Percentiles rank a stretch among this genome's conserved stretches.
phyloP scores from a whole-genome alignment of 2,329 filamentous ascomycete species.

The Penicillium glabrum region DNA sequence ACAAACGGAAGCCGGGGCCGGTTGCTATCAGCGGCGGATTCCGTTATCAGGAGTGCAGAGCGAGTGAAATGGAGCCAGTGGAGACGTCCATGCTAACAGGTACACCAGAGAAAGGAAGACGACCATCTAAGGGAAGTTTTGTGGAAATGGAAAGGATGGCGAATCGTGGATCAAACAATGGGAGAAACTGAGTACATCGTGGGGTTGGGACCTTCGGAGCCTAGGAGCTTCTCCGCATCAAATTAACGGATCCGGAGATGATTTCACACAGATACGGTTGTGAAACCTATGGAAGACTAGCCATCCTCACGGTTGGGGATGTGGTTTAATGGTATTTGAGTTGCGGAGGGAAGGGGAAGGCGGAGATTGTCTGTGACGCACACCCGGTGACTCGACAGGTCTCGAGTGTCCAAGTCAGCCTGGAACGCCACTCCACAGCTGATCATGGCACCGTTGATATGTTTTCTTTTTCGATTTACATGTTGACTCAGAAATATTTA shows the following conservation, averaged over 20 bases:
- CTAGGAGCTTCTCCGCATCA: constrained; percentile 42
- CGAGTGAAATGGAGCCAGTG: constrained; percentile 28
- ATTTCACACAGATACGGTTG: constrained; percentile 25
- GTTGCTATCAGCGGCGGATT: constrained; percentile 20
- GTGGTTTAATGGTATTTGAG: neutral
- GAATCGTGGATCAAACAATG: constrained; percentile 16
- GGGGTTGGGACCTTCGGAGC: constrained; percentile 27
- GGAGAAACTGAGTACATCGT: constrained; percentile 24
- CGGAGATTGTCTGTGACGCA: constrained; percentile 40
- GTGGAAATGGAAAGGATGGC: constrained; percentile 8
- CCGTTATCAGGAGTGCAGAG: constrained; percentile 37
- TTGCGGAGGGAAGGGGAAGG: constrained; percentile 17
- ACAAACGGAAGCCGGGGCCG: constrained; percentile 8
- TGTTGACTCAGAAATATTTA: neutral
- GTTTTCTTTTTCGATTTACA: neutral
- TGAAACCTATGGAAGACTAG: constrained; percentile 23
- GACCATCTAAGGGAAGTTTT: neutral
- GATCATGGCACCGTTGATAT: constrained; percentile 5
- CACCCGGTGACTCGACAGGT: constrained; percentile 42
- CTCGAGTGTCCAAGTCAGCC: constrained; percentile 27
- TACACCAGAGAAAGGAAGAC: neutral
- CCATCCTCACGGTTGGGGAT: constrained; percentile 19
- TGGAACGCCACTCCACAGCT: constrained; percentile 17
- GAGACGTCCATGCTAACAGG: constrained; percentile 43
- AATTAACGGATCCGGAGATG: constrained; percentile 25